phyloP scores from a whole-genome alignment of 2,329 filamentous ascomycete species.

The Alternaria gaisen region DNA sequence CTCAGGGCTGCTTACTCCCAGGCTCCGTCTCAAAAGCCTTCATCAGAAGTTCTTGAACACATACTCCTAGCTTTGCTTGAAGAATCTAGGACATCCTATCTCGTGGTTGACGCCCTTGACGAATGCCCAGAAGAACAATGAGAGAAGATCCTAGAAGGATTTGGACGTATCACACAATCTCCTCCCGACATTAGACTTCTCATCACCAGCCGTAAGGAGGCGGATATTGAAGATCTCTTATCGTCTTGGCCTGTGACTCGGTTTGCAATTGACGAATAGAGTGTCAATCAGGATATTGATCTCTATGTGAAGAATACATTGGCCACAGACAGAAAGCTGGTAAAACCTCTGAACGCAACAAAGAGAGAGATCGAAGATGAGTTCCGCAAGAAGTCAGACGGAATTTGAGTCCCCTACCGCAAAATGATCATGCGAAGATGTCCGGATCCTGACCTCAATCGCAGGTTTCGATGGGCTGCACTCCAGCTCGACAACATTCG shows the following conservation, averaged over 20 bases:
- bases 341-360: neutral
- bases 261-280: neutral
- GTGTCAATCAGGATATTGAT: neutral
- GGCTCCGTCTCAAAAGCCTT: neutral
- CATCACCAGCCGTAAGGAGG: neutral
- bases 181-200: neutral
- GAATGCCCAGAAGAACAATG: neutral
- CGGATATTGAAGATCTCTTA: neutral
- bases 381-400: neutral
- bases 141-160: neutral
- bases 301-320: neutral
- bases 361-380: neutral
- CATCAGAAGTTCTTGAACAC: neutral
- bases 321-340: neutral
- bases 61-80: neutral
- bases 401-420: neutral
- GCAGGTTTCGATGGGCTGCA: too few relatives aligned
- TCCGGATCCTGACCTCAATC: too few relatives aligned
- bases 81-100: neutral
- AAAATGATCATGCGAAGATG: fast-evolving
- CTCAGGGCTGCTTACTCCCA: neutral
- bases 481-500: neutral
- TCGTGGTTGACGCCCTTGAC: neutral
- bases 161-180: neutral
- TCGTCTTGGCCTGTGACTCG: neutral